Evolutionary conservation across 495 filamentous ascomycete species (phyloP).

Genomic region (Diplogelasinospora grovesii): DNA sequence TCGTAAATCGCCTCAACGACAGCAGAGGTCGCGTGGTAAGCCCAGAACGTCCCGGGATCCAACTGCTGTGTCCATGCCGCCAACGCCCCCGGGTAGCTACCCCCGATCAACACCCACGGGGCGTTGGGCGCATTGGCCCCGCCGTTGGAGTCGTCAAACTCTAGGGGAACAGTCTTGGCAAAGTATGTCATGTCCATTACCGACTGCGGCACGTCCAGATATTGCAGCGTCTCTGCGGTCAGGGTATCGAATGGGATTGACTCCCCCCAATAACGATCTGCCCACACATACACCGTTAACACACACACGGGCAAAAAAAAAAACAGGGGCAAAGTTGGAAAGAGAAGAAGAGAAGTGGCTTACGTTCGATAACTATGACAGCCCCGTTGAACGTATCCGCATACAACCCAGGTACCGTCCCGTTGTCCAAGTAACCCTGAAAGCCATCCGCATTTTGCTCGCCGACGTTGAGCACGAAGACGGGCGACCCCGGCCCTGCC

Average conservation of each 20-base stretch:
- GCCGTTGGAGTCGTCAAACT: conserved; percentile 45
- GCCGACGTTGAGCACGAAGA: conserved; percentile 51
- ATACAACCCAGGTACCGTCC: conserved; percentile 40
- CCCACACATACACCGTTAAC: too few species aligned
- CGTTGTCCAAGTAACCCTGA: conserved; percentile 42
- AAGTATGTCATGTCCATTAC: conserved; percentile 55
- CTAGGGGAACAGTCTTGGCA: conserved; percentile 48
- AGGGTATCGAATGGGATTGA: conserved; percentile 51
- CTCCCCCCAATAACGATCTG: conserved; percentile 53
- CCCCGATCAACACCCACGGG: conserved; percentile 56
- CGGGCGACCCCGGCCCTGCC: conserved; percentile 49
- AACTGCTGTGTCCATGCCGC: conserved; percentile 53
- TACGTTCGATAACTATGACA: conserved; percentile 50
- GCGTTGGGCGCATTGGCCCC: conserved; percentile 50
- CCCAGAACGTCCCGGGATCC: conserved; percentile 59
- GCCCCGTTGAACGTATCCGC: conserved; percentile 48
- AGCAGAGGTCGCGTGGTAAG: conserved; percentile 56
- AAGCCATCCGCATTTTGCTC: conserved; percentile 45
- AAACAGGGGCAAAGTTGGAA: too few species aligned
- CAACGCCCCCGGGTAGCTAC: conserved; percentile 56
- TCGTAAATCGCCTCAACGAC: conserved; percentile 54
- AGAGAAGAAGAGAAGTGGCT: conserved; percentile 14
- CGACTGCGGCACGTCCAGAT: conserved; percentile 53
- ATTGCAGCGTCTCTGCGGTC: conserved; percentile 48
- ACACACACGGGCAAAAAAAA: too few species aligned